phyloP scores from a whole-genome alignment of 2,329 filamentous ascomycete species.

The Ophiostoma triangulosporum region DNA sequence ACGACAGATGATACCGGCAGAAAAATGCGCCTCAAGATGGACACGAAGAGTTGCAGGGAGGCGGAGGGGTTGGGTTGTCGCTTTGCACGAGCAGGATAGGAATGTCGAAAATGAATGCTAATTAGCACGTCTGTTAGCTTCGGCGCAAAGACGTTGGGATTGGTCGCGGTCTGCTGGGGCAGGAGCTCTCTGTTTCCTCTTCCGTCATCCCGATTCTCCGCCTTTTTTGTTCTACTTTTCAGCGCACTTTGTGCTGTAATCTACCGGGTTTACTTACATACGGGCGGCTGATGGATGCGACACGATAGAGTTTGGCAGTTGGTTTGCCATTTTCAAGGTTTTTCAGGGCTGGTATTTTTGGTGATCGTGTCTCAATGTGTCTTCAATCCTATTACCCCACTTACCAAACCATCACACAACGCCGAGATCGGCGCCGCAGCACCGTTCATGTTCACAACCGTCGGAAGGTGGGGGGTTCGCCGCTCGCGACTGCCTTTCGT shows the following conservation, averaged over 20 bases:
- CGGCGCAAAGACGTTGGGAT: conserved; percentile 2
- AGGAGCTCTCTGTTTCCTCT: not conserved
- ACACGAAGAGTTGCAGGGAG: not conserved
- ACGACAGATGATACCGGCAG: not conserved
- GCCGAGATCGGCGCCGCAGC: conserved; percentile 6
- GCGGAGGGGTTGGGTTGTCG: not conserved
- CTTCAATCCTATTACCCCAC: no score
- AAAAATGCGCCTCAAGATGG: not conserved
- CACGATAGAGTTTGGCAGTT: not conserved
- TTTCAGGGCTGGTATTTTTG: no score
- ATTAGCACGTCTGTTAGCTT: not conserved
- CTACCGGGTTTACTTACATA: not conserved
- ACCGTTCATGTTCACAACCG: not conserved
- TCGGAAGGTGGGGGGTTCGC: not conserved
- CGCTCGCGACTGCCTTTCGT: not conserved
- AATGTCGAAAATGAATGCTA: not conserved
- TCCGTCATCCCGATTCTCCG: not conserved
- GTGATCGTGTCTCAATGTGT: no score
- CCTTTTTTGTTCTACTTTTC: not conserved
- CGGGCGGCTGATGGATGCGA: no score
- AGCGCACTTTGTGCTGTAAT: not conserved
- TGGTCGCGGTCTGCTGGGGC: conserved; percentile 1
- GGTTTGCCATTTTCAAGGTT: no score
- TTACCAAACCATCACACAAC: not conserved
- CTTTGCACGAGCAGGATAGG: not conserved